Conservation (phyloP, 1,284 basidiomycete genomes). For the Ceratobasidium papillatum region DNA sequence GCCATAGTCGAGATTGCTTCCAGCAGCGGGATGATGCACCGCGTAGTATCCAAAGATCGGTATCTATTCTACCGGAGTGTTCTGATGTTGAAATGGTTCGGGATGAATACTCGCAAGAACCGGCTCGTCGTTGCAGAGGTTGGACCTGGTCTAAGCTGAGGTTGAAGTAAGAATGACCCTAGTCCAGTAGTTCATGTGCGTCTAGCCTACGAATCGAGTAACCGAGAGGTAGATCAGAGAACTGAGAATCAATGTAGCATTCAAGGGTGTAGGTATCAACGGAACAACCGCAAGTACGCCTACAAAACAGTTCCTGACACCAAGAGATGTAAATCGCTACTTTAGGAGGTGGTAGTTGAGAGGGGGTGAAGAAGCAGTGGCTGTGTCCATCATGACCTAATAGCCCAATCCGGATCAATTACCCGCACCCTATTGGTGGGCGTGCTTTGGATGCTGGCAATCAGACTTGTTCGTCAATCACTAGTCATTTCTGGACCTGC, state of each 20-base stretch:
- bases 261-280: not conserved
- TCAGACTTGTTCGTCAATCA: constrained; percentile 27
- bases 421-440: not conserved
- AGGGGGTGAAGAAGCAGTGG: not conserved
- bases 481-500: not conserved
- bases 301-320: not conserved
- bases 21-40: not conserved
- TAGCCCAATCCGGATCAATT: constrained; percentile 1
- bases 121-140: not conserved
- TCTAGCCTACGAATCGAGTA: constrained; percentile 3
- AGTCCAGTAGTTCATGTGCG: constrained; percentile 9
- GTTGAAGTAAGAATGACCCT: constrained; percentile 5
- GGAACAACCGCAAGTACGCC: not conserved
- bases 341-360: not conserved
- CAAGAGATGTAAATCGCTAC: not conserved
- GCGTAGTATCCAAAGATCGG: not conserved
- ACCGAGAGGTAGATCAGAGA: constrained; percentile 8
- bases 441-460: constrained; percentile 11
- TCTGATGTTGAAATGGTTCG: not conserved
- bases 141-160: constrained; percentile 19
- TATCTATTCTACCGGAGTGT: not conserved
- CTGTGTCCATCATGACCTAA: not conserved
- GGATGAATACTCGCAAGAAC: not conserved
- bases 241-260: not conserved
- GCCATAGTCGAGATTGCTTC: constrained; percentile 1